Evolutionary conservation across 805 yeast species (phyloP).

Genomic region (Sugiyamaella marilandica): DNA sequence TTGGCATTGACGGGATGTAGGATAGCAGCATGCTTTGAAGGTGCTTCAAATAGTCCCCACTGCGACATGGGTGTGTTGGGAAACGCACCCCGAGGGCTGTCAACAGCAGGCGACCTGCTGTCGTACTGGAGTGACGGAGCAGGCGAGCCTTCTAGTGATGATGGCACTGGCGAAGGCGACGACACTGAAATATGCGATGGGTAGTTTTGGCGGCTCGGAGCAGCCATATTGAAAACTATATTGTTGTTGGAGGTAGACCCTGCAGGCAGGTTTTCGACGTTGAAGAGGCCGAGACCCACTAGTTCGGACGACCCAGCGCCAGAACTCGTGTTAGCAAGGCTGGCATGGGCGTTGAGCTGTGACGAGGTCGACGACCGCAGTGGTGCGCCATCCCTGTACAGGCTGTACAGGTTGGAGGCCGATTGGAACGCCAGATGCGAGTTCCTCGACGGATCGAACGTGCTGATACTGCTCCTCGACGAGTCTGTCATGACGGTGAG

Average conservation of each 20-base stretch:
- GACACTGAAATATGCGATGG: conserved; percentile 1
- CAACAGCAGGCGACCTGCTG: background rate
- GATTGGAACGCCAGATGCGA: conserved; percentile 6
- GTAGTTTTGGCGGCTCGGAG: background rate
- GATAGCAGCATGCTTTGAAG: background rate
- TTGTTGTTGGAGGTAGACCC: background rate
- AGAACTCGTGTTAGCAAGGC: background rate
- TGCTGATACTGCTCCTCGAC: conserved; percentile 1
- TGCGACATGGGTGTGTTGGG: background rate
- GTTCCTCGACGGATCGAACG: conserved; percentile 1
- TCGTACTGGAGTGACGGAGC: background rate
- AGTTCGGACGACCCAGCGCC: background rate
- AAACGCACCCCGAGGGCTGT: background rate
- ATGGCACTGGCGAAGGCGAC: background rate
- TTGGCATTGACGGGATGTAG: conserved; percentile 20
- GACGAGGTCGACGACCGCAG: background rate
- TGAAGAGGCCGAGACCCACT: background rate
- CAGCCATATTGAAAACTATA: background rate
- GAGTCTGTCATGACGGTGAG: background rate
- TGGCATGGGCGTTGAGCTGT: background rate
- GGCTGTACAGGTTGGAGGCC: conserved; percentile 2
- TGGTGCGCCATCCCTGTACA: background rate
- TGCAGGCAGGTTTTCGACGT: background rate
- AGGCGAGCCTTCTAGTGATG: background rate
- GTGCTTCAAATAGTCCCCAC: background rate